Evolutionary conservation across 2,329 filamentous ascomycete species (phyloP).

Genomic region (Neonectria coccinea): DNA sequence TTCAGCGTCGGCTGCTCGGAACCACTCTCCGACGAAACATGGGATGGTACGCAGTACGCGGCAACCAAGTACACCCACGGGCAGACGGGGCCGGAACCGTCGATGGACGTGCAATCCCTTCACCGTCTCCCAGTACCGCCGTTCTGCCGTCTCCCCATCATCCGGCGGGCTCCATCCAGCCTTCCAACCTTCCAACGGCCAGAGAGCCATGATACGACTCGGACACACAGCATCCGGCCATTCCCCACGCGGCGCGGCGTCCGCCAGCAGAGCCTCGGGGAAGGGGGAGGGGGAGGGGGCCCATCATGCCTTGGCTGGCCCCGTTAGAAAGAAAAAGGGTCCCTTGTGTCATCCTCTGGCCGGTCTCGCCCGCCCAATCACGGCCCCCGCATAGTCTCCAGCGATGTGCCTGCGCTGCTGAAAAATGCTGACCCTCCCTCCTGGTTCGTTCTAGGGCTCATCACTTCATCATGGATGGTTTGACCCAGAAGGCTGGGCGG

Average conservation of each 20-base stretch:
- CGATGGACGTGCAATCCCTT: conserved; percentile 15
- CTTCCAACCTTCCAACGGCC: conserved; percentile 9
- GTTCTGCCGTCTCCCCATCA: conserved; percentile 23
- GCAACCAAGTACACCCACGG: conserved; percentile 1
- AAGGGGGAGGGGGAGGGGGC: conserved; percentile 5
- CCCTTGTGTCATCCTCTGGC: conserved; percentile 16
- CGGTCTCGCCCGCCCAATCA: conserved; percentile 23
- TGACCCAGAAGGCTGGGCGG: neutral
- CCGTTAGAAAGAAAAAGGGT: conserved; percentile 3
- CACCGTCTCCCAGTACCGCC: conserved; percentile 19
- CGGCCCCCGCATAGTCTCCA: neutral
- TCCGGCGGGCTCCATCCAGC: conserved; percentile 29
- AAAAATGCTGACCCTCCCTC: neutral
- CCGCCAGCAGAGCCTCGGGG: conserved; percentile 26
- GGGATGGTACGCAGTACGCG: neutral
- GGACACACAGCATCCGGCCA: conserved; percentile 23
- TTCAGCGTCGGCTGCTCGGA: conserved; percentile 24
- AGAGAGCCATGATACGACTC: conserved; percentile 28
- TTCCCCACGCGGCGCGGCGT: conserved; percentile 26
- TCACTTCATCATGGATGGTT: neutral
- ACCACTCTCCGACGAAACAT: conserved; percentile 15
- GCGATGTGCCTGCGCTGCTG: conserved; percentile 7
- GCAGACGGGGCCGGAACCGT: conserved; percentile 1
- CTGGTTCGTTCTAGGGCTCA: neutral
- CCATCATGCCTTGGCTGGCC: conserved; percentile 13